Evolutionary conservation across 192 early-diverging fungal species (phyloP), one percentile per base, ranked within the genome.

Genomic region (Phlyctochytrium arcticum): DNA sequence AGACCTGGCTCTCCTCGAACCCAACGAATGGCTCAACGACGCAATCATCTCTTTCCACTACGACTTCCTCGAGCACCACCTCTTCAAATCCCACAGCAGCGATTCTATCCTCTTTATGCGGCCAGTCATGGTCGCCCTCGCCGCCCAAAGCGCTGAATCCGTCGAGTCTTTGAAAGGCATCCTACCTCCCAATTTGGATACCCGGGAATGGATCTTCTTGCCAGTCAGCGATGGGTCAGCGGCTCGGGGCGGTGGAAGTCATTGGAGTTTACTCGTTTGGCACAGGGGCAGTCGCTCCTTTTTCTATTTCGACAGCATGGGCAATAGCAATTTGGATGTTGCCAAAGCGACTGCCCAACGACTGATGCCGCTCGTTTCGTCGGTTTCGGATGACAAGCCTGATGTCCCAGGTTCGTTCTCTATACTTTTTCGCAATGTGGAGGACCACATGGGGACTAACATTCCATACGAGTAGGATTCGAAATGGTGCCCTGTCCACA

Each of bases 11-110:
- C 55, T 62, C 15, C 44, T 80, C 5, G 50, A 64, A 32, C 57
- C 57, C 19, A 59, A 69, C 5, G 39, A 68, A 31, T 80, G 78
- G 78, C 15, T 80, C 12, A 80, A 80, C 51, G 78, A 80, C 47
- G 62, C 78, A 3, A 67, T 80, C 6, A 64, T 80, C 36, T 62
- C 67, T 21, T 78, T 72, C 57, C 62, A 70, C 19, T 80, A 50
- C 55, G 69, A 75, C 37, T 48, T 15, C 15, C 51, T 73, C 17
- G 68, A 68, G 36, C 47, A 51, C 6, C 32, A 39, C 15, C 10
- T 24, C 12, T 29, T 58, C 30, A 10, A n/a, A 15, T n/a, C n/a
- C n/a, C n/a, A n/a, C n/a, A 36, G 33, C 7, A 10, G 27, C 7
- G 17, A 32, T 6, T 4, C 19, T 19, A 32, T 67, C 23, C 24